A percentile compares a stretch with the other conserved stretches of the same genome.
phyloP scores from a whole-genome alignment of 768 basidiomycete genomes.

The Nidularia pulvinata region DNA sequence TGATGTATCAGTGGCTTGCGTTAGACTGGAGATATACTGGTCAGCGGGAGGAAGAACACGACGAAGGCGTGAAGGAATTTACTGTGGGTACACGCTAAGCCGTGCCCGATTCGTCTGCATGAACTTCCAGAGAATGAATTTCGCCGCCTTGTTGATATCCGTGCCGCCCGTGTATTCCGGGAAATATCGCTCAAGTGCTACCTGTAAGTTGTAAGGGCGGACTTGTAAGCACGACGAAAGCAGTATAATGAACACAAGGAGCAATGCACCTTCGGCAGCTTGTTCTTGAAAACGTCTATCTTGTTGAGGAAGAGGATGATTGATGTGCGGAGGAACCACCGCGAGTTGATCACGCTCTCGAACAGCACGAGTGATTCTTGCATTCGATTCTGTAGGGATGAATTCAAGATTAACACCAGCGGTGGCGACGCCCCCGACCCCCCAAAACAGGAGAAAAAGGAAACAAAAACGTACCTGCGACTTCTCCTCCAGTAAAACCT shows the following conservation, averaged over 20 bases:
- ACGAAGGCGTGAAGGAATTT: slow-evolving; percentile 20
- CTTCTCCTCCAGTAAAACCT: slow-evolving; percentile 67
- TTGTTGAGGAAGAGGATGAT: slow-evolving; percentile 94
- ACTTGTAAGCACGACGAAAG: neutral
- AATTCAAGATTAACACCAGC: too few relatives aligned
- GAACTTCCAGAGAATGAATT: slow-evolving; percentile 94
- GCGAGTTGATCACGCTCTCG: slow-evolving; percentile 90
- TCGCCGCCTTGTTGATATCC: slow-evolving; percentile 93
- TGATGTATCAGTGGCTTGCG: slow-evolving; percentile 87
- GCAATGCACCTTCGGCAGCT: slow-evolving; percentile 55
- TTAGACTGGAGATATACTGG: slow-evolving; percentile 47
- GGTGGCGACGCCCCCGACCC: too few relatives aligned
- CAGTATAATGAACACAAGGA: neutral
- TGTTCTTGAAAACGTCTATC: slow-evolving; percentile 91
- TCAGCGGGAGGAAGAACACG: neutral
- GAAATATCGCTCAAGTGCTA: slow-evolving; percentile 78
- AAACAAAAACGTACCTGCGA: slow-evolving; percentile 45
- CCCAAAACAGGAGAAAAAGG: neutral
- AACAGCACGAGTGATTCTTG: slow-evolving; percentile 89
- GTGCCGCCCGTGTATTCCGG: slow-evolving; percentile 88
- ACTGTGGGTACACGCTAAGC: slow-evolving; percentile 92
- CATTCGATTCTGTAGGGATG: slow-evolving; percentile 81
- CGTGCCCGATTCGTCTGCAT: slow-evolving; percentile 88
- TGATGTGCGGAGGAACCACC: slow-evolving; percentile 91
- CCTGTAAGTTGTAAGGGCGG: slow-evolving; percentile 27